These are phyloP conservation scores for Aspergillus pseudotamarii DNA, from an alignment of 2,329 filamentous ascomycete species.

Conservation along the genomic window DNA sequence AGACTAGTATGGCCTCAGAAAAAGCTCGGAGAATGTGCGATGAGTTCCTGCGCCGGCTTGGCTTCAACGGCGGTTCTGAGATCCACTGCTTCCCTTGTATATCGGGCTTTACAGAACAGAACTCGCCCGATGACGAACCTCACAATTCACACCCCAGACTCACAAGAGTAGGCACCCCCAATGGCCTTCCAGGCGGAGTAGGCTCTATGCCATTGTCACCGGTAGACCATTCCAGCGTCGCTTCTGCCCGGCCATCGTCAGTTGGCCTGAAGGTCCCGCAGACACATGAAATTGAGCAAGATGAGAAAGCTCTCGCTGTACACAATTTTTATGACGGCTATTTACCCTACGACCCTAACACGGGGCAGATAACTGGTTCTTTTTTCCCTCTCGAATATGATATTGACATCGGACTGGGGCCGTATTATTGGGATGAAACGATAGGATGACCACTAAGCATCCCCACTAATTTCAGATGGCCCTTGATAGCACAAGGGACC, in stretches of 20 bases:
- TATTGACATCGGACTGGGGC: slow-evolving; percentile 35
- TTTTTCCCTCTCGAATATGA: slow-evolving; percentile 37
- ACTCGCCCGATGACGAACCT: neutral
- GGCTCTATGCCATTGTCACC: neutral
- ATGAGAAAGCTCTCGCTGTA: slow-evolving; percentile 7
- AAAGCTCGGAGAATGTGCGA: slow-evolving; percentile 42
- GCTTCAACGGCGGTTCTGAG: slow-evolving; percentile 33
- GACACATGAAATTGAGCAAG: slow-evolving; percentile 20
- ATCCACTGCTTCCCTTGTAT: slow-evolving; percentile 29
- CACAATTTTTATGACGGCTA: slow-evolving; percentile 32
- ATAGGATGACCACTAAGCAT: neutral
- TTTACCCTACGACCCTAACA: slow-evolving; percentile 38
- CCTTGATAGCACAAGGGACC: neutral
- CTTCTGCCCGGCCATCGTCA: neutral
- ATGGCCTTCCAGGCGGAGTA: neutral
- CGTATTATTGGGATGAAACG: slow-evolving; percentile 1
- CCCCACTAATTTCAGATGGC: neutral
- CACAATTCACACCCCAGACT: neutral
- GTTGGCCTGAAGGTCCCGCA: neutral
- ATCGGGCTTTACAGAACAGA: neutral
- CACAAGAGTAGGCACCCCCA: neutral
- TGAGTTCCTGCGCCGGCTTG: slow-evolving; percentile 37
- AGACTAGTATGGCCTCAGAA: slow-evolving; percentile 32
- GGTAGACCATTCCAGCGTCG: neutral
- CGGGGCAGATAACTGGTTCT: slow-evolving; percentile 41